Base-by-base conservation (phyloP, 163 green algal genomes). In the Scenedesmus sp. region DNA sequence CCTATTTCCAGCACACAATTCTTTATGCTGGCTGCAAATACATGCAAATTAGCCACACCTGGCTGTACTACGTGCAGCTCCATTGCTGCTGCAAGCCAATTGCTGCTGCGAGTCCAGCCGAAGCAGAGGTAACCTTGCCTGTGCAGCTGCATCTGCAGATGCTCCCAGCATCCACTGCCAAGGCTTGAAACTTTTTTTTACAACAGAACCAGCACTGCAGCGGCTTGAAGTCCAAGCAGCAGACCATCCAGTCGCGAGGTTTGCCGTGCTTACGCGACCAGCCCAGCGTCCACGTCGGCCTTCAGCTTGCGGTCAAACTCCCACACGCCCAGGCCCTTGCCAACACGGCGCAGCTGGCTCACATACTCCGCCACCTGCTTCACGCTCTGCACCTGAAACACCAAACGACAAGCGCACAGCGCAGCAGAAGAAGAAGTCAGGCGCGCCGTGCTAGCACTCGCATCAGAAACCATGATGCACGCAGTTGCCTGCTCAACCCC, bases 311-410 rank as follows among this genome's bases (percentile, higher is more conserved):
- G 93, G 95, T 99, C 97, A 89, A 98, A 98, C 87, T 98, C 92
- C 91, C 95, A 99, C 24, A 98, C 96, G 43, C 96, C 96, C 88
- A 99, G 96, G 22, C 98, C 98, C 94, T 98, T 97, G 92, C 98
- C 98, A 16, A 99, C 95, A 37, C 98, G 95, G 3, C 97, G 91
- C 93, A 99, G 95, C 94, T 98, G 96, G 15, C 94, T 94, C 12
- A 99, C 98, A 86, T 97, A 98, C 93, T 98, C 96, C 6, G 96
- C 94, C 26, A 96, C 95, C 91, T 98, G 90, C 94, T 99, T 99
- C 37, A 99, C 97, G 51, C 95, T 95, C 79, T 97, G 90, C 1
- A 96, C 96, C 65, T 76, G n/a, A n/a, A n/a, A n/a, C n/a, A n/a
- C n/a, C n/a, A n/a, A n/a, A n/a, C n/a, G n/a, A n/a, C n/a, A n/a